phyloP scores from a whole-genome alignment of 208 protist genomes.

The Wallacemonas sp. region DNA sequence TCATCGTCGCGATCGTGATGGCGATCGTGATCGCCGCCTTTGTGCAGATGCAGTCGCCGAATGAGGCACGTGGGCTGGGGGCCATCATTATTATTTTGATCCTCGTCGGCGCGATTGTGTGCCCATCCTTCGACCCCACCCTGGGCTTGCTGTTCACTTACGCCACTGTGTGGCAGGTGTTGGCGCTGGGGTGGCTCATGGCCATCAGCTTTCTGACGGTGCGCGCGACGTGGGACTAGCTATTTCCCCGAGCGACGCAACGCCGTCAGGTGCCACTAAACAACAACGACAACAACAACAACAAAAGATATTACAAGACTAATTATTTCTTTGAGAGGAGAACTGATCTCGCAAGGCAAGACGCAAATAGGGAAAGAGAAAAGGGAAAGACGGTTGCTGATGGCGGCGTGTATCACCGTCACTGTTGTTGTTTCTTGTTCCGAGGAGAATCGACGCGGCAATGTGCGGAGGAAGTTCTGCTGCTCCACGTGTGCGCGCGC shows the following conservation, averaged over 20 bases:
- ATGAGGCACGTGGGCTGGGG: conserved; percentile 46
- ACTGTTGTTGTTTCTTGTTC: not conserved
- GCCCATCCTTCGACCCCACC: conserved; percentile 17
- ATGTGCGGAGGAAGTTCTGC: not conserved
- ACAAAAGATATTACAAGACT: not conserved
- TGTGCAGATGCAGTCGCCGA: conserved; percentile 34
- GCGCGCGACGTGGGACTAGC: not conserved
- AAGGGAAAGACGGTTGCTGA: not conserved
- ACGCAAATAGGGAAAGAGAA: conserved; percentile 3
- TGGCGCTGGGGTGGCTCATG: not conserved
- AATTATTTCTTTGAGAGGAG: not conserved
- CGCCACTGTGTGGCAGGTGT: not conserved
- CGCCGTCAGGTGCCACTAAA: not conserved
- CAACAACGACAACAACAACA: not conserved
- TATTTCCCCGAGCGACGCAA: not conserved
- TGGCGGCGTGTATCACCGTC: not conserved
- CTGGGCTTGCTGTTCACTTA: not conserved
- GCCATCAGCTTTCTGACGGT: not conserved
- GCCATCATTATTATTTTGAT: conserved; percentile 26
- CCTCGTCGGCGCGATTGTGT: conserved; percentile 28
- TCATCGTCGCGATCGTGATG: conserved; percentile 27
- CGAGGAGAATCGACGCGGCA: not conserved
- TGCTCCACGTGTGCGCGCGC: not conserved
- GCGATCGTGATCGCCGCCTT: conserved; percentile 19
- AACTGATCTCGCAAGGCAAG: not conserved